A percentile compares a stretch with the other conserved stretches of the same genome.
These are phyloP conservation scores for Penicillium capsulatum DNA, from an alignment of 2,329 filamentous ascomycete species.

Conservation along the genomic window DNA sequence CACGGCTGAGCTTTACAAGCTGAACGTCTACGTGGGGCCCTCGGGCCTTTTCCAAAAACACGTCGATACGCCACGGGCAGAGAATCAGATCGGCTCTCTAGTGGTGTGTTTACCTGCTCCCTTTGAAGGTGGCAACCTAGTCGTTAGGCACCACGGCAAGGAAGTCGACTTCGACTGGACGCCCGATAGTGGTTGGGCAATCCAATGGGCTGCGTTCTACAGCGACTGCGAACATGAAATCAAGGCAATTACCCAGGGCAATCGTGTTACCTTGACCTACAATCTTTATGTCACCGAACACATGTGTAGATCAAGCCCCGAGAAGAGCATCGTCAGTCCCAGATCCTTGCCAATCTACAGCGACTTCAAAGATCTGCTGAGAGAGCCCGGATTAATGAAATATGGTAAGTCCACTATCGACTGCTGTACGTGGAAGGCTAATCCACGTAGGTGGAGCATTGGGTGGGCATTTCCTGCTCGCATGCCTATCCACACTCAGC, in stretches of 20 bases:
- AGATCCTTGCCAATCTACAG: not conserved
- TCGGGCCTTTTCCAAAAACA: conserved; percentile 51
- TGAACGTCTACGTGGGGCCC: conserved; percentile 54
- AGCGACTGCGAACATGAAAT: conserved; percentile 39
- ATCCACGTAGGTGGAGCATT: conserved; percentile 26
- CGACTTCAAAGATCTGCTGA: not conserved
- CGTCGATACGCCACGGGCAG: conserved; percentile 52
- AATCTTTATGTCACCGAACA: not conserved
- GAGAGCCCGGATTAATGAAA: conserved; percentile 38
- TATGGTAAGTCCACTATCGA: conserved; percentile 30
- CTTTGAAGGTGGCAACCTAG: conserved; percentile 32
- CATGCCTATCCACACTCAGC: conserved; percentile 48
- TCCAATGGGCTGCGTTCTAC: conserved; percentile 40
- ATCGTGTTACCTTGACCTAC: conserved; percentile 44
- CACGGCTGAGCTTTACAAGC: conserved; percentile 54
- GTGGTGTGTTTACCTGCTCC: conserved; percentile 49
- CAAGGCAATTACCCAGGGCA: conserved; percentile 47
- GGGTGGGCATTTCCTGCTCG: conserved; percentile 45
- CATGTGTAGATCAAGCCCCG: not conserved
- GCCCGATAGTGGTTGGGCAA: conserved; percentile 12
- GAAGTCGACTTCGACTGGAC: conserved; percentile 29
- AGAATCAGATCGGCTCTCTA: conserved; percentile 51
- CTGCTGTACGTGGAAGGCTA: not conserved
- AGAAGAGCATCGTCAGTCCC: not conserved
- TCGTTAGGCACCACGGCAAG: conserved; percentile 32